Conservation (phyloP, 2,329 filamentous ascomycete species). For the Alternaria arbusti region DNA sequence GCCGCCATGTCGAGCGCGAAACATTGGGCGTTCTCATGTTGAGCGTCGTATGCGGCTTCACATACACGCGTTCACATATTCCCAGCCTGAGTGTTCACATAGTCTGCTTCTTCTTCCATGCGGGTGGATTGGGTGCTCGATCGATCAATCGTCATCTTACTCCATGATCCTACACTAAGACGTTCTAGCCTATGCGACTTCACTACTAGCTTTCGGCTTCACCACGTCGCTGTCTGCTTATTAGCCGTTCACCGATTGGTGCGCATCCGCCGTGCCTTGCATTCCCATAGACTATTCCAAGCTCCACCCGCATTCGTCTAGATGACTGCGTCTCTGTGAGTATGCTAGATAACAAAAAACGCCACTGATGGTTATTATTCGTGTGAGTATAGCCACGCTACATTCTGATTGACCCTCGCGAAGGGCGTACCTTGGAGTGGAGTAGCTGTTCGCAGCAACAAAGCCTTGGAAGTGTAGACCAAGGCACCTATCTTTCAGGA, state of each 20-base stretch:
- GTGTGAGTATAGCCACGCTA: neutral
- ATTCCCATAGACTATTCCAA: neutral
- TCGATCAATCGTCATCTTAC: neutral
- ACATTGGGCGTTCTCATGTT: neutral
- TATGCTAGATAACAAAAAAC: neutral
- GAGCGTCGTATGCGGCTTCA: neutral
- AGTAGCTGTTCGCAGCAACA: neutral
- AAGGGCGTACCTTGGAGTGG: neutral
- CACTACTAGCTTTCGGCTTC: neutral
- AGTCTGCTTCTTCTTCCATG: neutral
- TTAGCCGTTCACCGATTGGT: conserved; percentile 1
- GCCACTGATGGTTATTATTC: neutral
- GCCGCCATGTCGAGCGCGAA: neutral
- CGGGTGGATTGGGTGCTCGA: neutral
- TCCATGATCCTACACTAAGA: neutral
- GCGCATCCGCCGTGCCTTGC: neutral
- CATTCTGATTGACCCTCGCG: neutral
- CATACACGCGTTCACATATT: neutral
- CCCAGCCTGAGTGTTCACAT: neutral
- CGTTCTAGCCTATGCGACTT: neutral
- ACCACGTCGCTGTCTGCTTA: neutral
- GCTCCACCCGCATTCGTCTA: neutral
- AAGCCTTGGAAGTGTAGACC: neutral
- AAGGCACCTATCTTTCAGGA: neutral
- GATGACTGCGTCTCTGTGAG: neutral